A percentile compares a stretch with the other conserved stretches of the same genome.
These are phyloP conservation scores for Poterioochromonas sp. DNA, from an alignment of 352 stramenopile species.

Conservation along the genomic window DNA sequence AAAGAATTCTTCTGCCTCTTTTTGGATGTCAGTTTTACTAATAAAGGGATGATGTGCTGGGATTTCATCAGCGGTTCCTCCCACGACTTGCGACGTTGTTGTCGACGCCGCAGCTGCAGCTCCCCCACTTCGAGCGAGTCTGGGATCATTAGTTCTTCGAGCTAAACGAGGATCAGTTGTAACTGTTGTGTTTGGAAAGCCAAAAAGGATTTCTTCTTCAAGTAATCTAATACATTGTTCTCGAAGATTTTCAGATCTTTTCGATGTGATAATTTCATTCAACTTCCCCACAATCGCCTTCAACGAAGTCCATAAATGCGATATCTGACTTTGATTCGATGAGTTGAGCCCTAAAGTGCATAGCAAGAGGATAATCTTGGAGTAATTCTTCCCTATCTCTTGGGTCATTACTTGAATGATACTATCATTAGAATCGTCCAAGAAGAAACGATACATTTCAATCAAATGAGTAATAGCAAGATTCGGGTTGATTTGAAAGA, in stretches of 20 bases:
- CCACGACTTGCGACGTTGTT: too few species aligned
- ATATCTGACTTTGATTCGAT: background rate
- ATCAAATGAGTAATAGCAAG: constrained; percentile 1
- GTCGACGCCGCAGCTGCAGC: background rate
- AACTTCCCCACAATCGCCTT: background rate
- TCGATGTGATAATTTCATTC: background rate
- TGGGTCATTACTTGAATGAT: background rate
- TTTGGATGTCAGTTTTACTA: background rate
- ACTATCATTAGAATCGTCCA: constrained; percentile 24
- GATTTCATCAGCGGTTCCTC: background rate
- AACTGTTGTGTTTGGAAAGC: background rate
- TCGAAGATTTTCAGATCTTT: background rate
- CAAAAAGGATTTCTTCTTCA: constrained; percentile 26
- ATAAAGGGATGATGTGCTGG: constrained; percentile 31
- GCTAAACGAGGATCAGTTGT: constrained; percentile 1
- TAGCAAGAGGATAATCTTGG: background rate
- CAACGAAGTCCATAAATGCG: background rate
- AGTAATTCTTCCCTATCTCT: background rate
- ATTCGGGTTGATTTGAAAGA: background rate
- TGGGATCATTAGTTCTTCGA: constrained; percentile 8
- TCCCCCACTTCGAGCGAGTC: background rate
- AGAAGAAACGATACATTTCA: background rate
- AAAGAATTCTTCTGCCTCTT: constrained; percentile 23
- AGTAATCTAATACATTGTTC: background rate
- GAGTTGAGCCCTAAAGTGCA: too few species aligned